A percentile compares a stretch with the other conserved stretches of the same genome.
These are phyloP conservation scores for Solanum sitiens DNA, from an alignment of 257 asterid species.

Conservation along the genomic window DNA sequence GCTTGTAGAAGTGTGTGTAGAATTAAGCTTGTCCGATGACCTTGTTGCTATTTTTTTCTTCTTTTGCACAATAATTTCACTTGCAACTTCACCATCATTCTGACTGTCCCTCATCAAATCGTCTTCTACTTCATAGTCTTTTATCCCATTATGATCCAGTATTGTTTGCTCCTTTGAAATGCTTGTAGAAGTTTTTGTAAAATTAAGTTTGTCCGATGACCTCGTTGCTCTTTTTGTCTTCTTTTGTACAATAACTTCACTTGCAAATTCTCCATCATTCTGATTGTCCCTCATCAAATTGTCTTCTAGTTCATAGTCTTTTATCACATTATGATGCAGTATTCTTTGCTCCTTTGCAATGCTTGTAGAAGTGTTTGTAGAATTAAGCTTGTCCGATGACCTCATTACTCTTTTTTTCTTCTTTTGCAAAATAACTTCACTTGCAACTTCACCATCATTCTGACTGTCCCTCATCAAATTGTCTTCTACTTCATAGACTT, in stretches of 20 bases:
- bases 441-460: slow-evolving; percentile 1
- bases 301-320: not conserved
- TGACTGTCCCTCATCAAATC: not conserved
- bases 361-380: not conserved
- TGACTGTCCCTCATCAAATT: not conserved
- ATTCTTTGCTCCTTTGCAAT: slow-evolving; percentile 7
- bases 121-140: not conserved
- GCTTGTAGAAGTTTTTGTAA: too few relatives aligned
- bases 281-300: not conserved
- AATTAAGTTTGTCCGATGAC: too few relatives aligned
- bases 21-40: slow-evolving; percentile 5
- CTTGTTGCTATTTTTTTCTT: not conserved
- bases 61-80: not conserved
- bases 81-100: slow-evolving; percentile 1
- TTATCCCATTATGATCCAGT: too few relatives aligned
- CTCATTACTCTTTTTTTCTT: not conserved
- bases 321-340: not conserved
- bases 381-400: slow-evolving; percentile 6
- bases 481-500: not conserved
- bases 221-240: too few relatives aligned
- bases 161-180: too few relatives aligned
- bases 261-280: slow-evolving; percentile 1
- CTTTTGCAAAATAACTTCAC: slow-evolving; percentile 2
- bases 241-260: not conserved
- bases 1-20: not conserved